These are phyloP conservation scores for Globisporangium nodosum DNA, from an alignment of 352 stramenopile species.

Conservation along the genomic window DNA sequence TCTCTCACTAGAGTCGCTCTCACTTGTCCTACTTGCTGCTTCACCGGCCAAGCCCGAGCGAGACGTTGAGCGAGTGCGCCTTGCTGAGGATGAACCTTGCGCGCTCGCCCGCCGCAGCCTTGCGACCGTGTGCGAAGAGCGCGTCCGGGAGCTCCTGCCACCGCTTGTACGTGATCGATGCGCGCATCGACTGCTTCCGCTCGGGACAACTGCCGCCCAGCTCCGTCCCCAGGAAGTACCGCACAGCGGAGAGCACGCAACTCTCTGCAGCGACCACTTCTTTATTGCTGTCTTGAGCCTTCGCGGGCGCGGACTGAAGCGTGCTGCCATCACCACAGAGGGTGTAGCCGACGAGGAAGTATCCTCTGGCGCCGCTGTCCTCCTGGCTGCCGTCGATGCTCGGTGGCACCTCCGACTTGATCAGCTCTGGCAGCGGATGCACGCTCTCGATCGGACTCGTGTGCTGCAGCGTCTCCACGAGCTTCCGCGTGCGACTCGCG, in stretches of 20 bases:
- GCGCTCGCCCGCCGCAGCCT: conserved; percentile 60
- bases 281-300: conserved; percentile 14
- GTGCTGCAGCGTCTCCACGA: conserved; percentile 79
- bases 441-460: conserved; percentile 49
- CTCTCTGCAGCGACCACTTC: conserved; percentile 18
- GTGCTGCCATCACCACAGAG: conserved; percentile 8
- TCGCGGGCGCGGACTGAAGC: neutral
- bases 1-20: neutral
- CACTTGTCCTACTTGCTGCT: neutral
- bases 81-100: conserved; percentile 75
- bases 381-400: neutral
- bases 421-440: conserved; percentile 65
- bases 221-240: conserved; percentile 82
- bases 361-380: conserved; percentile 23
- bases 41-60: conserved; percentile 42
- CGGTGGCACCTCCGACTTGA: conserved; percentile 21
- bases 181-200: conserved; percentile 54
- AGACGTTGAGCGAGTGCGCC: conserved; percentile 60
- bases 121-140: conserved; percentile 54
- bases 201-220: conserved; percentile 44
- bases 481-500: conserved; percentile 72
- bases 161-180: conserved; percentile 45
- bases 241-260: conserved; percentile 48
- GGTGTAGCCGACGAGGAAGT: conserved; percentile 72
- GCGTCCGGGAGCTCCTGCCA: conserved; percentile 68